Evolutionary conservation across 495 filamentous ascomycete genomes (phyloP).

Genomic region (Friedmanniomyces simplex): DNA sequence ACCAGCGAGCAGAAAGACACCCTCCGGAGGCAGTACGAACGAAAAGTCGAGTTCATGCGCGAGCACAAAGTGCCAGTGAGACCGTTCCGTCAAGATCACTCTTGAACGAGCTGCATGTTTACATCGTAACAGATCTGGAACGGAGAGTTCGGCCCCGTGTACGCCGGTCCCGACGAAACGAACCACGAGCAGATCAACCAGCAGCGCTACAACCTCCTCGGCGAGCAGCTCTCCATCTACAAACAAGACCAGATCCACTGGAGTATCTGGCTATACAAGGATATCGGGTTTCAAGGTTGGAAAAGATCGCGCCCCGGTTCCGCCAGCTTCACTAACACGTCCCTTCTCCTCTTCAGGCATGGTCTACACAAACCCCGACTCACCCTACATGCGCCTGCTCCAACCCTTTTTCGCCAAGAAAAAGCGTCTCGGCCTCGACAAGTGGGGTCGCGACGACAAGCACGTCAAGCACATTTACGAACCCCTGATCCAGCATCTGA

Average conservation of each 20-base stretch:
- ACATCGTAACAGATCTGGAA: conserved; percentile 42
- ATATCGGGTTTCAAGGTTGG: conserved; percentile 46
- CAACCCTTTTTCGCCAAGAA: conserved; percentile 48
- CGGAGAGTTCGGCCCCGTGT: conserved; percentile 58
- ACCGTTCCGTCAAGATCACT: not conserved
- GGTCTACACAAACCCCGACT: conserved; percentile 40
- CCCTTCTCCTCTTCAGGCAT: conserved; percentile 34
- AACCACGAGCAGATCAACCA: conserved; percentile 39
- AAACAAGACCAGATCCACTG: conserved; percentile 45
- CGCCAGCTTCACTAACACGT: not conserved
- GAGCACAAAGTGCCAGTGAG: conserved; percentile 34
- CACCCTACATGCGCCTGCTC: conserved; percentile 41
- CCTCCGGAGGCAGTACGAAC: conserved; percentile 39
- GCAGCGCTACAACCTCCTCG: conserved; percentile 43
- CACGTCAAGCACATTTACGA: conserved; percentile 12
- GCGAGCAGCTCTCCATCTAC: conserved; percentile 49
- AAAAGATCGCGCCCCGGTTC: not conserved
- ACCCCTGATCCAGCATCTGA: conserved; percentile 5
- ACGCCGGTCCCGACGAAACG: conserved; percentile 34
- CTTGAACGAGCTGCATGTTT: not conserved
- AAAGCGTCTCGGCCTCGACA: conserved; percentile 40
- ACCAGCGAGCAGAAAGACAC: conserved; percentile 40
- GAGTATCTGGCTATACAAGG: conserved; percentile 57
- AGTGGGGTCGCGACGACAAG: conserved; percentile 38
- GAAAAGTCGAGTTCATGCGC: conserved; percentile 51